phyloP scores from a whole-genome alignment of 371 early-diverging fungal genomes.

The Mucor indicus region DNA sequence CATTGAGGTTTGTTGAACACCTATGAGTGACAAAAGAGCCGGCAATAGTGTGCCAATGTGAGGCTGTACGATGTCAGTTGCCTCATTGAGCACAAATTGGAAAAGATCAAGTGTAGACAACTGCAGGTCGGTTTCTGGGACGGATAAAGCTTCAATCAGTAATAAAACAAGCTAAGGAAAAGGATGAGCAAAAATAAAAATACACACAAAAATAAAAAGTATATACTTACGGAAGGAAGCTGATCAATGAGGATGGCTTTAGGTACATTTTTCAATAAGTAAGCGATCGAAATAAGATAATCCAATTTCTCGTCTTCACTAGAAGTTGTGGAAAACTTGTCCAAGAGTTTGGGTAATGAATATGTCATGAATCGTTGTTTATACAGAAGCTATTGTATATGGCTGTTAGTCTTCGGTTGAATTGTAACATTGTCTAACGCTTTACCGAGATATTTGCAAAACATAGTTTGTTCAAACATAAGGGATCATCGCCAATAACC shows the following conservation, averaged over 20 bases:
- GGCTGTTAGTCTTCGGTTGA: no score
- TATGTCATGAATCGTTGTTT: slow-evolving; percentile 80
- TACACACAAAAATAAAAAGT: background rate
- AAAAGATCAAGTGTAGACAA: slow-evolving; percentile 75
- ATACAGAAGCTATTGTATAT: slow-evolving; percentile 58
- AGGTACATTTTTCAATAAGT: slow-evolving; percentile 75
- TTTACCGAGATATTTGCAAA: slow-evolving; percentile 67
- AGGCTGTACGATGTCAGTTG: slow-evolving; percentile 55
- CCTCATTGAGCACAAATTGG: slow-evolving; percentile 56
- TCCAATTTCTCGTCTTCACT: slow-evolving; percentile 52
- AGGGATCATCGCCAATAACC: slow-evolving; percentile 63
- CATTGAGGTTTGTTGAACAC: slow-evolving; percentile 27
- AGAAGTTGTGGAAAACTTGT: slow-evolving; percentile 1
- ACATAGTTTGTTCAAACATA: slow-evolving; percentile 64
- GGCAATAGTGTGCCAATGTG: slow-evolving; percentile 50
- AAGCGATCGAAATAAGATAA: slow-evolving; percentile 76
- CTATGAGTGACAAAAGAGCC: slow-evolving; percentile 39
- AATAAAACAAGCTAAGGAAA: slow-evolving; percentile 66
- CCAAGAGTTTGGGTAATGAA: slow-evolving; percentile 65
- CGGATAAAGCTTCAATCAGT: slow-evolving; percentile 61
- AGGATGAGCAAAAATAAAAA: background rate
- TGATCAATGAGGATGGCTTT: slow-evolving; percentile 77
- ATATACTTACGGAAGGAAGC: slow-evolving; percentile 57
- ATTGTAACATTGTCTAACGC: background rate
- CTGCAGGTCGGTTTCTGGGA: slow-evolving; percentile 61